Conservation (phyloP, 2,329 filamentous ascomycete genomes). For the Tolypocladium amazonense region DNA sequence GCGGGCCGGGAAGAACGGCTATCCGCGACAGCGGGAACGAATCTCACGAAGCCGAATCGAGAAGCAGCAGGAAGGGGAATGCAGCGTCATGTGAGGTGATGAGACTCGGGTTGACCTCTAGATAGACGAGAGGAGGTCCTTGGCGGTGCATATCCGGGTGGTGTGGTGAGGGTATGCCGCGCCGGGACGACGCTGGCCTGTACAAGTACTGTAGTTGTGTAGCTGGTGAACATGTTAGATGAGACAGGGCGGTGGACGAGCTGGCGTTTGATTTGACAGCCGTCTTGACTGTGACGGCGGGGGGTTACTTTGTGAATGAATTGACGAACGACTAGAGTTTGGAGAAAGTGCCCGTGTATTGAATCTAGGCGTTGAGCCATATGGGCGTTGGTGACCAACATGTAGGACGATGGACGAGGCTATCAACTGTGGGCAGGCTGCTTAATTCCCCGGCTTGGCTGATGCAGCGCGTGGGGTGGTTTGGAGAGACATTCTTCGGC, state of each 20-base stretch:
- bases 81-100: conserved; percentile 63
- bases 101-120: neutral
- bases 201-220: neutral
- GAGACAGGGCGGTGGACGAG: neutral
- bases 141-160: neutral
- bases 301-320: neutral
- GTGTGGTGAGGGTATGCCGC: neutral
- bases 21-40: conserved; percentile 62
- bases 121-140: neutral
- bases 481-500: neutral
- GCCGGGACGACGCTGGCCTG: neutral
- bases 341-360: neutral
- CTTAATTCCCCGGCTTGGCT: neutral
- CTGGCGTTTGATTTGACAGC: neutral
- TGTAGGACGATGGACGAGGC: neutral
- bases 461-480: neutral
- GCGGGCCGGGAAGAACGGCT: conserved; percentile 56
- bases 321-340: neutral
- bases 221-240: neutral
- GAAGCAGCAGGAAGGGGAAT: conserved; percentile 82
- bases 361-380: neutral
- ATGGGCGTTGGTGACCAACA: neutral
- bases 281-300: neutral
- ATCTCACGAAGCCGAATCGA: conserved; percentile 74
- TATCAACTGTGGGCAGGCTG: neutral